Evolutionary conservation across 495 filamentous ascomycete genomes (phyloP), one percentile per base, ranked within the genome.

Genomic region (Delitschia confertaspora): DNA sequence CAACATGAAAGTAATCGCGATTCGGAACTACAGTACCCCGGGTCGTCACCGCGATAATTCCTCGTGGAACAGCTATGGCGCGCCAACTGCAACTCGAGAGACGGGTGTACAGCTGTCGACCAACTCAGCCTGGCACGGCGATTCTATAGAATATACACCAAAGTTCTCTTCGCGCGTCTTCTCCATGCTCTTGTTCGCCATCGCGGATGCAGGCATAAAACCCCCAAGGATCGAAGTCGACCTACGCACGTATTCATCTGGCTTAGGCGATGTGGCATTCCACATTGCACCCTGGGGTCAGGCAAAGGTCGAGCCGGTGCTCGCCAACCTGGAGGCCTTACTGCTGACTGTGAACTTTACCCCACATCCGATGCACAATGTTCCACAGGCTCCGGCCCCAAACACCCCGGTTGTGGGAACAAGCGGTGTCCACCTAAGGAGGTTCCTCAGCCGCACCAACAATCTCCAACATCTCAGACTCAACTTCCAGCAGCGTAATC

Each of bases 21-120:
- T 78, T 9, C 68, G 73, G 25, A 68, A 75, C 43, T 75, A 65
- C 58, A 58, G 62, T 46, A 63, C 64, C 0, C 27, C 13, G 16
- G 54, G 51, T 19, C 57, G 61, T 3, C 5, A 31, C 14, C 45
- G 61, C 16, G 61, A 64, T 22, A 51, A 34, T 8, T 24, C 11
- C 21, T 38, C 36, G 2, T 56, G 40, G 47, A 36, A 34, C 13
- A 60, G 57, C 45, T 61, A 53, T 14, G 60, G 61, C 22, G 27
- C 31, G 3, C 19, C 45, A 8, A 48, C 45, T 8, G 20, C 42
- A 5, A 14, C n/a, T 5, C 6, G n/a, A 40, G 36, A 41, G 17
- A 48, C 37, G 4, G 45, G 45, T 7, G 9, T 47, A 32, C 22
- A 42, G 36, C 43, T 50, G 17, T 9, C 34, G 37, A 32, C 1